These are phyloP conservation scores for Macroventuria anomochaeta DNA, from an alignment of 2,329 filamentous ascomycete genomes.

Conservation along the genomic window DNA sequence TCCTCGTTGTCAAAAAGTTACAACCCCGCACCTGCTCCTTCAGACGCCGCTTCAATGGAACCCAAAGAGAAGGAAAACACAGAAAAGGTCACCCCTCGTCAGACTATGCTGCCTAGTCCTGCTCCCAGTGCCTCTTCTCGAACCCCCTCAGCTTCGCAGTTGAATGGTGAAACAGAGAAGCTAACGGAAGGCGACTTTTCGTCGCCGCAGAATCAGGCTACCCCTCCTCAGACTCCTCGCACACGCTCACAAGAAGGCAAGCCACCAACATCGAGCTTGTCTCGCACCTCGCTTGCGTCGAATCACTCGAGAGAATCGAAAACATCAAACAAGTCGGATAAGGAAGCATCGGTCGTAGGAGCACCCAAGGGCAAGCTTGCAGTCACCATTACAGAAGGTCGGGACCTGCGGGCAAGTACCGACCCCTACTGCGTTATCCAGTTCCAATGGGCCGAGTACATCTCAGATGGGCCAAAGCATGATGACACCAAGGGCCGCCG, in stretches of 20 bases:
- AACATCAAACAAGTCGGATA: slow-evolving; percentile 37
- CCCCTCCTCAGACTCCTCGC: slow-evolving; percentile 86
- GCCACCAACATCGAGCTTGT: slow-evolving; percentile 52
- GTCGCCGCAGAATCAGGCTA: slow-evolving; percentile 77
- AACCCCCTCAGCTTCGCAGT: slow-evolving; percentile 63
- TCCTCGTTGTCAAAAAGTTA: slow-evolving; percentile 45
- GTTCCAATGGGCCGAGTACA: slow-evolving; percentile 95
- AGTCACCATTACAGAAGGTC: slow-evolving; percentile 85
- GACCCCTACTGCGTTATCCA: slow-evolving; percentile 97
- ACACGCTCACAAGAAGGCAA: slow-evolving; percentile 74
- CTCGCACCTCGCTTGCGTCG: slow-evolving; percentile 58
- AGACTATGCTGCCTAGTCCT: slow-evolving; percentile 61
- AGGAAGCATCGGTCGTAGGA: slow-evolving; percentile 66
- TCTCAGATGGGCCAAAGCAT: slow-evolving; percentile 81
- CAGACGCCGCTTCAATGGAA: slow-evolving; percentile 19
- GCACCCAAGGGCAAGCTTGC: slow-evolving; percentile 84
- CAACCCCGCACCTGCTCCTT: slow-evolving; percentile 44
- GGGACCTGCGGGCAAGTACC: slow-evolving; percentile 78
- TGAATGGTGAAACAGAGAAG: slow-evolving; percentile 75
- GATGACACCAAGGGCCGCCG: slow-evolving; percentile 55
- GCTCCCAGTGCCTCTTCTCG: slow-evolving; percentile 55
- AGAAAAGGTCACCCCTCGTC: slow-evolving; percentile 40
- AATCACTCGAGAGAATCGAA: slow-evolving; percentile 44
- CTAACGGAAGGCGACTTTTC: slow-evolving; percentile 81
- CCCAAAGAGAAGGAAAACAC: slow-evolving; percentile 30